Evolutionary conservation across 1,139 yeast species (phyloP), one percentile per base, ranked within the genome.

Genomic region (Hemisphaericaspora lyxosophila): DNA sequence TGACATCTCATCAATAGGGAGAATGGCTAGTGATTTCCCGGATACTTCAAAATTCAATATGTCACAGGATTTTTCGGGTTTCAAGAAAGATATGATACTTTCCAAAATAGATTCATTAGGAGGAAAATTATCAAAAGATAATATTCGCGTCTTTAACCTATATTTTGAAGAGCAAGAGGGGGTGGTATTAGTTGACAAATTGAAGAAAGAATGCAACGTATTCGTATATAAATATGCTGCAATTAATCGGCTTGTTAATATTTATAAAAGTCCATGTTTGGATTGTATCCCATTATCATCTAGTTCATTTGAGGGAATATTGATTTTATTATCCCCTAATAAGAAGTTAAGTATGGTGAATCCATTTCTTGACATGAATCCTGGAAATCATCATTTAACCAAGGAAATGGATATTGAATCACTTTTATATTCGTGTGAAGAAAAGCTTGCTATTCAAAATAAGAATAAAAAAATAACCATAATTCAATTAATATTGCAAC

Each of bases 51-150:
- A 57, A 38, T 46, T 47, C 20, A 54, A 50, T 28, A 36, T 42
- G 9, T 29, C 44, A 4, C 38, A 52, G 8, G 71, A 66, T 28
- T 49, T 55, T 18, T 54, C 61, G 11, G 48, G 55, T 3, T 59
- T 78, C 31, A 62, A 77, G 32, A 85, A 84, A 48, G 95, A 87
- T 55, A 72, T 83, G 54, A 79, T 83, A 14, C 62, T 86, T 42
- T 80, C 89, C 0, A 76, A 73, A 48, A 60, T 85, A 5, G 83
- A 80, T 23, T 30, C 36, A 5, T 34, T 46, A 29, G 48, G 41
- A 11, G 36, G 26, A 24, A 34, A 35, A 7, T 36, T 43, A 27
- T 55, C 60, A 19, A 43, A 55, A n/a, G 47, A 55, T 4, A 54
- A 61, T 7, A 47, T 82, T 26, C 69, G 70, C 40, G 62, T 77